Evolutionary conservation across 2,329 filamentous ascomycete species (phyloP).

Genomic region (Triangularia verruculosa): DNA sequence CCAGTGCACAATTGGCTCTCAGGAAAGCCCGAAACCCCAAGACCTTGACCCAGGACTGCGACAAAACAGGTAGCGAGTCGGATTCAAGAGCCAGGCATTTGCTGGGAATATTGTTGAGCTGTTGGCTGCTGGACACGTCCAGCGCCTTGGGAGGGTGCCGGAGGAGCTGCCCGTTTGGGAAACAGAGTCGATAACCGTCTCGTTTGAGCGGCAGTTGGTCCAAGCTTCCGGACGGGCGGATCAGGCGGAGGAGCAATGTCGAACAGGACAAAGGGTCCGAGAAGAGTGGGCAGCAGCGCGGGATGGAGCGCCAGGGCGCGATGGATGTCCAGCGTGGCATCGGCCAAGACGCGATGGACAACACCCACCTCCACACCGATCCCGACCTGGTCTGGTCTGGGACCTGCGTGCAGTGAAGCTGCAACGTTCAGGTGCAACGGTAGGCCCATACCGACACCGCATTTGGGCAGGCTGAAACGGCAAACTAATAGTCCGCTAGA

Average conservation of each 20-base stretch:
- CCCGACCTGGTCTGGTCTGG: neutral
- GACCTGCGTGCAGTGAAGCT: neutral
- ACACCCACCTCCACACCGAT: neutral
- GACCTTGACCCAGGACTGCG: no score
- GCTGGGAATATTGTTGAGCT: neutral
- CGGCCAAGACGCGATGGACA: neutral
- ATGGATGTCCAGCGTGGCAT: neutral
- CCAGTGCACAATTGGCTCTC: no score
- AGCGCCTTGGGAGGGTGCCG: constrained; percentile 2
- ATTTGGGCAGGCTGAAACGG: neutral
- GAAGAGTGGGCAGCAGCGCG: neutral
- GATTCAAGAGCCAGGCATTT: neutral
- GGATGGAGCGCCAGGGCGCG: neutral
- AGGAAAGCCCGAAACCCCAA: no score
- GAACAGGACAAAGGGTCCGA: neutral
- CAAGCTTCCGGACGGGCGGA: constrained; percentile 13
- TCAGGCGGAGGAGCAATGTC: neutral
- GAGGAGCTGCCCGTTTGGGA: constrained; percentile 16
- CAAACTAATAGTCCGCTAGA: neutral
- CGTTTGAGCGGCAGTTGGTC: neutral
- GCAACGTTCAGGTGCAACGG: neutral
- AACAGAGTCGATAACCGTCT: constrained; percentile 3
- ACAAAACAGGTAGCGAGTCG: neutral
- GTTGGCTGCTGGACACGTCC: constrained; percentile 3
- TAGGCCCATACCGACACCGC: neutral